Conservation (phyloP, 495 filamentous ascomycete genomes). For the Penicillium bialowiezense region DNA sequence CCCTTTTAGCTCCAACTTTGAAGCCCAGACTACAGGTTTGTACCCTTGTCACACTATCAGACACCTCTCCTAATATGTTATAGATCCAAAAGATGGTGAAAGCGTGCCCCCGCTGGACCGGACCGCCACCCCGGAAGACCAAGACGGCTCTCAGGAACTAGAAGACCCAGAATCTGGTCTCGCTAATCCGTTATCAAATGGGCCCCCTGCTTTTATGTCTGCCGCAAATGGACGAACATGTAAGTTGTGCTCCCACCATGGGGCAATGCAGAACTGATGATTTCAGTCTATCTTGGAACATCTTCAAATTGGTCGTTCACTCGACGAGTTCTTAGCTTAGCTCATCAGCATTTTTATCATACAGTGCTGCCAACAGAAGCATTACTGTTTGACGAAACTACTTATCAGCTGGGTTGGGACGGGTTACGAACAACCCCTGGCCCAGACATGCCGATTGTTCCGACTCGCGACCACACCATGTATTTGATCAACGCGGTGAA, state of each 20-base stretch:
- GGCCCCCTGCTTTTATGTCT: constrained; percentile 34
- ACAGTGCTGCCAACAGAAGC: constrained; percentile 31
- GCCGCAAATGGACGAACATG: constrained; percentile 32
- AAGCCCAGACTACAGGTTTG: not conserved
- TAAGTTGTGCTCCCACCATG: constrained; percentile 5
- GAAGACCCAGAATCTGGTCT: constrained; percentile 26
- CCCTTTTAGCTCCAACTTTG: constrained; percentile 14
- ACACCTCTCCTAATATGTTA: constrained; percentile 10
- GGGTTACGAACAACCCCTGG: constrained; percentile 24
- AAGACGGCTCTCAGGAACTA: constrained; percentile 12
- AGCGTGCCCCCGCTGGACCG: constrained; percentile 9
- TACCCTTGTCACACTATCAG: not conserved
- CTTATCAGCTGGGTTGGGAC: constrained; percentile 44
- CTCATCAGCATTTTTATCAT: constrained; percentile 35
- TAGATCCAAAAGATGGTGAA: constrained; percentile 19
- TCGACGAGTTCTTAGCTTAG: constrained; percentile 37
- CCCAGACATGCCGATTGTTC: constrained; percentile 27
- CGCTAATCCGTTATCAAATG: constrained; percentile 37
- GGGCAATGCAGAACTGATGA: constrained; percentile 2
- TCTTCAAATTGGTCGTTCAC: constrained; percentile 50
- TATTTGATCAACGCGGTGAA: constrained; percentile 45
- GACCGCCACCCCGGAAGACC: constrained; percentile 5
- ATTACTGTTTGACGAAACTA: constrained; percentile 36
- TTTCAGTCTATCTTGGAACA: constrained; percentile 40
- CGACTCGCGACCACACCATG: constrained; percentile 38